A percentile compares a stretch with the other conserved stretches of the same genome.
Evolutionary conservation across 768 basidiomycete species (phyloP).

Genomic region (Kwoniella europaea): DNA sequence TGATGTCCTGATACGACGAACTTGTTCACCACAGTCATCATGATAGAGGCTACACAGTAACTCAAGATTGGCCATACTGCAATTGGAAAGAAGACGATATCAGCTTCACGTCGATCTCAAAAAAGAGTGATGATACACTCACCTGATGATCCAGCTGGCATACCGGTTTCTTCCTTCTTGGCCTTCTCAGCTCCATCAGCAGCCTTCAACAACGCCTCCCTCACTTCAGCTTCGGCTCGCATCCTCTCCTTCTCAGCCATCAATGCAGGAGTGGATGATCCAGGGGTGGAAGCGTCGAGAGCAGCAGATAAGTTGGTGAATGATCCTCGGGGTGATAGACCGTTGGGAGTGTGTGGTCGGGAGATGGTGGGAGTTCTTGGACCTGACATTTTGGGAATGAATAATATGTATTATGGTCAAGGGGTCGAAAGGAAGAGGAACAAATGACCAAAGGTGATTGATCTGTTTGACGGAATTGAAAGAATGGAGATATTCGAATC

Average conservation of each 20-base stretch:
- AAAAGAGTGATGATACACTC: conserved; percentile 4
- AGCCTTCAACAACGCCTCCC: conserved; percentile 33
- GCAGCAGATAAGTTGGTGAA: conserved; percentile 44
- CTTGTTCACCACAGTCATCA: conserved; percentile 99
- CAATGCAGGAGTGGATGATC: conserved; percentile 25
- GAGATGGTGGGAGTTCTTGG: conserved; percentile 29
- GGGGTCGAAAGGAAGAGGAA: background rate
- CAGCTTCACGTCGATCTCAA: background rate
- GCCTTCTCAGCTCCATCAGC: conserved; percentile 39
- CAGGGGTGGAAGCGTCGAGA: conserved; percentile 21
- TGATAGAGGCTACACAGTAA: conserved; percentile 89
- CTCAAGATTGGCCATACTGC: conserved; percentile 79
- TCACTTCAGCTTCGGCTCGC: conserved; percentile 39
- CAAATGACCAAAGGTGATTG: background rate
- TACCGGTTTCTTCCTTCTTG: conserved; percentile 44
- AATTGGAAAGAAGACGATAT: background rate
- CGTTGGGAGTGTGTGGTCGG: conserved; percentile 41
- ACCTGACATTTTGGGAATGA: conserved; percentile 20
- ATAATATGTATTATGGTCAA: background rate
- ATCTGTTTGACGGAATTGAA: background rate
- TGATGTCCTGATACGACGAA: conserved; percentile 90
- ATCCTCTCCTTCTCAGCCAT: conserved; percentile 43
- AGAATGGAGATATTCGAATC: background rate
- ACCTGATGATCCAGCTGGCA: conserved; percentile 48
- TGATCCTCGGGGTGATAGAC: conserved; percentile 44